Conservation (phyloP, 352 stramenopile genomes). For the Elongisporangium senticosum region DNA sequence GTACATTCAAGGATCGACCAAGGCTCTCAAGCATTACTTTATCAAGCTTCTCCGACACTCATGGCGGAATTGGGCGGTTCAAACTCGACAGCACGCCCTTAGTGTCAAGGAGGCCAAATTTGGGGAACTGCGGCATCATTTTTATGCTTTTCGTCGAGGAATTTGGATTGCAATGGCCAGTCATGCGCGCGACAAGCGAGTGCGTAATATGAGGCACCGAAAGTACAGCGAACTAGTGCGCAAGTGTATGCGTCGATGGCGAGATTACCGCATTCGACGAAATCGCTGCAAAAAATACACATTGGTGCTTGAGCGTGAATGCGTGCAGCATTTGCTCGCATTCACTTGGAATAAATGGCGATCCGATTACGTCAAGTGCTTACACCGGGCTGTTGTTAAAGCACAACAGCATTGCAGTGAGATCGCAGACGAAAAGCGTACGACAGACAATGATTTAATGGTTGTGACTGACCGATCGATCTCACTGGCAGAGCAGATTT, state of each 20-base stretch:
- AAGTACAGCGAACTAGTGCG: conserved; percentile 16
- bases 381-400: conserved; percentile 15
- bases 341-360: conserved; percentile 44
- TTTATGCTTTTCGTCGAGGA: conserved; percentile 37
- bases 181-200: conserved; percentile 17
- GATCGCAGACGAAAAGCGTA: conserved; percentile 27
- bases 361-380: conserved; percentile 8
- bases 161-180: conserved; percentile 20
- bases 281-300: conserved; percentile 18
- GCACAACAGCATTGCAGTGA: conserved; percentile 11
- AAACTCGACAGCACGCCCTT: conserved; percentile 34
- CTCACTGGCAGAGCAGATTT: conserved; percentile 36
- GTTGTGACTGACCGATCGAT: conserved; percentile 26
- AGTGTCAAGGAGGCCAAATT: conserved; percentile 42
- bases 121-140: conserved; percentile 33
- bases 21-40: conserved; percentile 76
- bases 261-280: conserved; percentile 5
- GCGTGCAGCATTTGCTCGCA: conserved; percentile 8
- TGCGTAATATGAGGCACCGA: conserved; percentile 21
- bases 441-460: conserved; percentile 38
- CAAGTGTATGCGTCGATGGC: conserved; percentile 18
- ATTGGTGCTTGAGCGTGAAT: conserved; percentile 14
- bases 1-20: conserved; percentile 62
- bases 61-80: conserved; percentile 45
- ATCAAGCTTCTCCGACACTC: conserved; percentile 49